Base-by-base conservation (phyloP, 2,329 filamentous ascomycete genomes). In the Aureobasidium sp. region DNA sequence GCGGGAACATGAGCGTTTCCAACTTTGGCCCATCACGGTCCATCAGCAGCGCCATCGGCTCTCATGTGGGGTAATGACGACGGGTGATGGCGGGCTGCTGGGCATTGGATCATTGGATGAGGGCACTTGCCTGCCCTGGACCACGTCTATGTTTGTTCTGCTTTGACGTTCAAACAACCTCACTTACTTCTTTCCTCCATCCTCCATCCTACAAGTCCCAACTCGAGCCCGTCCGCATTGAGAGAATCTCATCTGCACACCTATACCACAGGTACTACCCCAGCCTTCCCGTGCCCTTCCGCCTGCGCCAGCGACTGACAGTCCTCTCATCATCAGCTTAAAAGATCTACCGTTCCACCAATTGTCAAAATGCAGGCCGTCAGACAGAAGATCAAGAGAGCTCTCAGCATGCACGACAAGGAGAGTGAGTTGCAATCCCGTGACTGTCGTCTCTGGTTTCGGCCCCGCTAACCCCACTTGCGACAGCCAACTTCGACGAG, bases 371-470 rank as follows among this genome's bases (percentile, higher is more conserved):
- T 73, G 68, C 67, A 70, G 65, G 69, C 68, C 67, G 70, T 74
- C 64, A 64, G 72, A 29, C 68, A 71, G 50, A 73, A 72, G 68
- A 68, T 74, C 64, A 71, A 69, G 68, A 66, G 72, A 52, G 72
- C 71, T 68, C 65, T 74, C 53, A 73, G 72, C 29, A 66, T 73
- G 57, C 67, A 71, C 65, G 72, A 74, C 66, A 71, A 73, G 68
- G 70, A 74, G 62, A 65, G 71, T 73, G 68, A 49, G 65, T 49
- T 24, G 29, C 24, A 42, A 56, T 22, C 45, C 19, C 15, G 19
- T 27, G 37, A 9, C 15, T n/a, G 15, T 42, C 31, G 2, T 31
- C 22, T 15, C 22, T 35, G 7, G 17, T 39, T 22, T 29, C 22
- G 24, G 22, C 50, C 49, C 31, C 48, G 42, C 61, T 63, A n/a